Base-by-base conservation (phyloP, 139 green algal genomes). In the Desmodesmus armatus region DNA sequence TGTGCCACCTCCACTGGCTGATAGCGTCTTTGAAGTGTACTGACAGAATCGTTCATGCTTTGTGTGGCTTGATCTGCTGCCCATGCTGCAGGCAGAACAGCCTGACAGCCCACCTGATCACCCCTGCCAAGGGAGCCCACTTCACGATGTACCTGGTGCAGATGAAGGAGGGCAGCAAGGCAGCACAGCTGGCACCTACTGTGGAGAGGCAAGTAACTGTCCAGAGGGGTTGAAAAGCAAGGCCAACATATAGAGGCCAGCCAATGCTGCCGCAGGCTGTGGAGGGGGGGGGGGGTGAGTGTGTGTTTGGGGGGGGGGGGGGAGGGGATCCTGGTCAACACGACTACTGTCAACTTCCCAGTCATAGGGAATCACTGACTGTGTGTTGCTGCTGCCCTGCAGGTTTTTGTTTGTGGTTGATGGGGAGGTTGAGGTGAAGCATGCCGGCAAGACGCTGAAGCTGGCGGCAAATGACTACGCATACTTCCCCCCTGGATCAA, bases 131-230 rank as follows among this genome's bases (percentile, higher is more conserved):
- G 3, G 93, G 94, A 25, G 92, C 96, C n/a, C 91, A 97, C 84
- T 99, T 99, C 80, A 87, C 87, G 1, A 98, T 99, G 96, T 95
- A 91, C 51, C 85, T 99, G 23, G 95, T 89, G 13, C 80, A 93
- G 19, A 92, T 98, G 91, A 37, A 82, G 11, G 53, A 83, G 3
- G 87, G 87, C 11, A 87, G 75, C 0, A 66, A 55, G 6, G 41
- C 75, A 25, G 40, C 49, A 55, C 43, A 65, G 21, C 44, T 73
- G 27, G 31, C 40, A 3, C 11, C 33, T 2, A 55, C 70, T 6
- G 41, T 60, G 19, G 71, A 80, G 65, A 40, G 70, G 49, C n/a
- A n/a, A n/a, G n/a, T n/a, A n/a, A n/a, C n/a, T 55, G 43, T 37
- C n/a, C n/a, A n/a, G n/a, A n/a, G n/a, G 80, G 65, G 62, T 47